phyloP scores from a whole-genome alignment of 2,329 filamentous ascomycete genomes.

The Neofusicoccum kwambonambiense region DNA sequence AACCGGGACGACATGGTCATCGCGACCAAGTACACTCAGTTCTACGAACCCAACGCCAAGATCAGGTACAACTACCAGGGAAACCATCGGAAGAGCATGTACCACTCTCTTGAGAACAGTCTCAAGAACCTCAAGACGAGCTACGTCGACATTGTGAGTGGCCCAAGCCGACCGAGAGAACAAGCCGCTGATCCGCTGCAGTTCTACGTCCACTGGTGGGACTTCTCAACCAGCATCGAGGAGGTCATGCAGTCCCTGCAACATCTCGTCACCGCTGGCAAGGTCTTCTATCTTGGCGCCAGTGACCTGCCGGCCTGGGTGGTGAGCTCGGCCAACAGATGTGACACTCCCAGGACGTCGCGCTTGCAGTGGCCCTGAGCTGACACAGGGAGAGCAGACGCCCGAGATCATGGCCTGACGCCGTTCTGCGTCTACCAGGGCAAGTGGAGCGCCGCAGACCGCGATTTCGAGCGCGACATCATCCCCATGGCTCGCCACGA shows the following conservation, averaged over 20 bases:
- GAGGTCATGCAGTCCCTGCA: conserved; percentile 42
- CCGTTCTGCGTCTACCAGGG: conserved; percentile 71
- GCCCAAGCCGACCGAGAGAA: background rate
- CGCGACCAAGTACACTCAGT: conserved; percentile 54
- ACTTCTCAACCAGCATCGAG: conserved; percentile 36
- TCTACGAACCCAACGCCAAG: conserved; percentile 26
- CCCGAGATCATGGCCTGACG: conserved; percentile 66
- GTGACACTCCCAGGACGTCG: conserved; percentile 21
- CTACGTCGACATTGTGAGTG: conserved; percentile 37
- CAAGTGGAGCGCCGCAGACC: conserved; percentile 58
- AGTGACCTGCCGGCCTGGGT: conserved; percentile 43
- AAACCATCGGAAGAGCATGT: conserved; percentile 34
- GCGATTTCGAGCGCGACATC: conserved; percentile 70
- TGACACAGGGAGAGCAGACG: conserved; percentile 44
- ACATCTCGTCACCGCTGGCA: conserved; percentile 33
- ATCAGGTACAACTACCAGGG: conserved; percentile 23
- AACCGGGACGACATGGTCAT: conserved; percentile 53
- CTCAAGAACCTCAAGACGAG: conserved; percentile 43
- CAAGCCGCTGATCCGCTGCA: conserved; percentile 16
- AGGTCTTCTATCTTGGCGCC: conserved; percentile 41
- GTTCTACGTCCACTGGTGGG: conserved; percentile 44
- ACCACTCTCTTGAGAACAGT: conserved; percentile 37
- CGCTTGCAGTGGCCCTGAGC: background rate
- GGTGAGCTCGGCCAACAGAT: conserved; percentile 46
- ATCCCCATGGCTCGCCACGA: conserved; percentile 64